Conservation (phyloP, 306 rosid species). For the Crotalaria pallida region DNA sequence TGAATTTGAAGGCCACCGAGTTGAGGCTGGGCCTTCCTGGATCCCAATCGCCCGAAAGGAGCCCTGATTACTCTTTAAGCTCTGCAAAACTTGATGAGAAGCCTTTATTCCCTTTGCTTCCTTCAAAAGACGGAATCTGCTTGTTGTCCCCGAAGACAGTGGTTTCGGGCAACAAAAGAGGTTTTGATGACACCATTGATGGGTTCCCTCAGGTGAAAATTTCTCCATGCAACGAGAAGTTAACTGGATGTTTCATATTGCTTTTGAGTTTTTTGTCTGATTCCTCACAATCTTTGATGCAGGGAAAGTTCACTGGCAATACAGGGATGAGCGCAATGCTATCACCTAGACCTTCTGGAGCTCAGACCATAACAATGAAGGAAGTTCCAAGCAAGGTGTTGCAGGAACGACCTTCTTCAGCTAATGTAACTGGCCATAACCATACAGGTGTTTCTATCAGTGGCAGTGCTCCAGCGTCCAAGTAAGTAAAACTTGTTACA, state of each 20-base stretch:
- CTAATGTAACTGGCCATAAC: constrained; percentile 47
- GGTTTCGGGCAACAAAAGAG: constrained; percentile 84
- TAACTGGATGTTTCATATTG: constrained; percentile 32
- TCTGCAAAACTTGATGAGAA: constrained; percentile 66
- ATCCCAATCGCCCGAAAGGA: constrained; percentile 78
- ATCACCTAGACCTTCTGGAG: constrained; percentile 61
- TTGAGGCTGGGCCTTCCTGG: constrained; percentile 93
- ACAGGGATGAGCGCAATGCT: constrained; percentile 47
- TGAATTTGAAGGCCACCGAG: constrained; percentile 86
- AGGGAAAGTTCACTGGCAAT: constrained; percentile 65
- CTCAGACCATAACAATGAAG: constrained; percentile 46
- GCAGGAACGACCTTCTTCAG: constrained; percentile 61
- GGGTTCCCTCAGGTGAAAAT: constrained; percentile 60
- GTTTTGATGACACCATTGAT: constrained; percentile 77
- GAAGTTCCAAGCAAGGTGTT: constrained; percentile 51
- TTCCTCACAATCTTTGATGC: constrained; percentile 32
- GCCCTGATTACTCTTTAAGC: constrained; percentile 37
- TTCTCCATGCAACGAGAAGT: constrained; percentile 22
- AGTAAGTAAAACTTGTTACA: constrained; percentile 46
- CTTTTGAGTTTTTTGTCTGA: constrained; percentile 34
- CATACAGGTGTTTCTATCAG: constrained; percentile 39
- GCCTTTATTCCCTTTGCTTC: constrained; percentile 78
- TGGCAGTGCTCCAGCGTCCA: constrained; percentile 70
- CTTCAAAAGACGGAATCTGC: constrained; percentile 67
- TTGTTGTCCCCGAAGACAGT: constrained; percentile 46